Conservation (phyloP, 2,329 filamentous ascomycete species). For the Tothia fuscella region DNA sequence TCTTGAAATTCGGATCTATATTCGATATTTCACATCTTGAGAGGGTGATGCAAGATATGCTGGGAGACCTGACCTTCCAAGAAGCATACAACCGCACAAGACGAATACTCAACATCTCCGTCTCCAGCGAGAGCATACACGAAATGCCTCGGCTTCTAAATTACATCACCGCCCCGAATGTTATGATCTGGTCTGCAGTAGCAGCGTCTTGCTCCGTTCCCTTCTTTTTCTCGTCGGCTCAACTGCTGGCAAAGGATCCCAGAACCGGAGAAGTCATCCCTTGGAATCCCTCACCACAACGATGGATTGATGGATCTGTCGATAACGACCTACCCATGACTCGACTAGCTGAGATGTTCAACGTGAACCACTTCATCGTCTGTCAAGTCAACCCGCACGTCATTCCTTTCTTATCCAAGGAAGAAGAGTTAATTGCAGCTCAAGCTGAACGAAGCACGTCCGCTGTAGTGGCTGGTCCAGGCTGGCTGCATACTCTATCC, state of each 20-base stretch:
- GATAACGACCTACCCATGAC: slow-evolving; percentile 91
- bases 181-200: slow-evolving; percentile 92
- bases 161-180: slow-evolving; percentile 85
- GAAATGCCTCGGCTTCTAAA: slow-evolving; percentile 81
- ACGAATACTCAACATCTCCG: slow-evolving; percentile 84
- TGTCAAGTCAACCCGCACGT: slow-evolving; percentile 95
- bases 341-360: slow-evolving; percentile 85
- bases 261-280: slow-evolving; percentile 62
- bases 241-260: slow-evolving; percentile 74
- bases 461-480: slow-evolving; percentile 30
- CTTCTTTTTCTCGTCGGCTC: slow-evolving; percentile 67
- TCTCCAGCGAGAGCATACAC: slow-evolving; percentile 77
- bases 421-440: slow-evolving; percentile 39
- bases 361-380: slow-evolving; percentile 96
- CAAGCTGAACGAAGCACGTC: slow-evolving; percentile 23
- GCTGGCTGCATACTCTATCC: slow-evolving; percentile 55
- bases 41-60: slow-evolving; percentile 67
- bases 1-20: slow-evolving; percentile 72
- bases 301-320: slow-evolving; percentile 89
- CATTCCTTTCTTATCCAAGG: slow-evolving; percentile 68
- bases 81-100: slow-evolving; percentile 93
- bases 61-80: slow-evolving; percentile 87
- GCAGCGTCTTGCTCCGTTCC: slow-evolving; percentile 93
- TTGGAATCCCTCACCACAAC: slow-evolving; percentile 77
- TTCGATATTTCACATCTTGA: slow-evolving; percentile 73